Evolutionary conservation across 148 eudicot species (phyloP).

Genomic region (Fagopyrum tataricum): DNA sequence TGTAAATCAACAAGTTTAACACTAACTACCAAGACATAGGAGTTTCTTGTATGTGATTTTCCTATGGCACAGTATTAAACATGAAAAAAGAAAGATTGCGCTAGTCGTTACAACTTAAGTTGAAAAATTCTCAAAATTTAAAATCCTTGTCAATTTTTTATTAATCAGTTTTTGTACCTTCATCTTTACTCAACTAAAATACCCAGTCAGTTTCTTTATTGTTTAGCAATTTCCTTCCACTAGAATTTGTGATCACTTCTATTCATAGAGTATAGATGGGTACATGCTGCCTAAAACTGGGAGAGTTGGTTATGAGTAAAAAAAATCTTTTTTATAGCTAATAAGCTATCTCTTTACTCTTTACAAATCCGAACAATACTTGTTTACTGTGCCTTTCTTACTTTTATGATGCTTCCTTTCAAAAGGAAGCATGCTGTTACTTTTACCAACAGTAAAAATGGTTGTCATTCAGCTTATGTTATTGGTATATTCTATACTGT

Average conservation of each 20-base stretch:
- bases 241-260: neutral
- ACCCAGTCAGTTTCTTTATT: neutral
- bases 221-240: neutral
- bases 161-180: neutral
- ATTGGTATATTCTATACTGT: slow-evolving; percentile 2
- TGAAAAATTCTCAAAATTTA: neutral
- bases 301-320: neutral
- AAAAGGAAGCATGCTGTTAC: neutral
- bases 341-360: neutral
- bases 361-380: neutral
- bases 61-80: neutral
- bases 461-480: neutral
- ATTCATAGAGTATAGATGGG: neutral
- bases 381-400: neutral
- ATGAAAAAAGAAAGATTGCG: neutral
- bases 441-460: neutral
- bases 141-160: neutral
- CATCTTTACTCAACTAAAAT: neutral
- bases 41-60: neutral
- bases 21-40: neutral
- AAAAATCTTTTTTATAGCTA: neutral
- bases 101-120: neutral
- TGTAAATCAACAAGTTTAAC: neutral
- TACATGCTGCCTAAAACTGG: neutral
- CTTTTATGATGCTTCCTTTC: neutral